Percentiles rank a stretch among this genome's conserved stretches.
These are phyloP conservation scores for Paecilomyces fulvus DNA, from an alignment of 2,329 filamentous ascomycete genomes.

Conservation along the genomic window DNA sequence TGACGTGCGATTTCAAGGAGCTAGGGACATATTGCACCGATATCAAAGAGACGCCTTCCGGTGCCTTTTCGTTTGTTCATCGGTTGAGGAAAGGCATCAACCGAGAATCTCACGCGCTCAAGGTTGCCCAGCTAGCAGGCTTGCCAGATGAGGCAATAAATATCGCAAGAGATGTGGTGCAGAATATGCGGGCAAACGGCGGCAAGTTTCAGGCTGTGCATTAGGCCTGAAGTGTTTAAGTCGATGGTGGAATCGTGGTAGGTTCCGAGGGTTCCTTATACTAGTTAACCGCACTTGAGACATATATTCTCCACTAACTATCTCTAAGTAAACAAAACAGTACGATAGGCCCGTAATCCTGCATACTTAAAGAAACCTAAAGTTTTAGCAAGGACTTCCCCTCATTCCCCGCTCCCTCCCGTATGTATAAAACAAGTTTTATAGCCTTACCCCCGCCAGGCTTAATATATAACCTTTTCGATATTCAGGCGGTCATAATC, in stretches of 20 bases:
- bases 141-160: conserved; percentile 64
- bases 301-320: background rate
- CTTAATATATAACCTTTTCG: no score
- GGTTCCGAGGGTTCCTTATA: background rate
- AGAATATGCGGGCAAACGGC: conserved; percentile 11
- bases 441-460: no score
- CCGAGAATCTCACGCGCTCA: conserved; percentile 78
- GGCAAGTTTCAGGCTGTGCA: background rate
- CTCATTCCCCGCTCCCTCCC: no score
- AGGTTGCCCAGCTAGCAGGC: conserved; percentile 83
- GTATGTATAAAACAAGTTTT: no score
- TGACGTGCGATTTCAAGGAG: conserved; percentile 52
- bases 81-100: conserved; percentile 75
- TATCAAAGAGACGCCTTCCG: conserved; percentile 63
- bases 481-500: no score
- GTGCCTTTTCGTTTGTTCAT: conserved; percentile 76
- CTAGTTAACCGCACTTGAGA: no score
- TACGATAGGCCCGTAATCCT: no score
- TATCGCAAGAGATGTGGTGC: conserved; percentile 55
- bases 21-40: conserved; percentile 83
- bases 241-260: no score
- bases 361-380: no score
- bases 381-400: no score
- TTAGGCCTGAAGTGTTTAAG: background rate
- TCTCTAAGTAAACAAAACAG: background rate